Evolutionary conservation across 2,329 filamentous ascomycete species (phyloP).

Genomic region (Didymella sp.): DNA sequence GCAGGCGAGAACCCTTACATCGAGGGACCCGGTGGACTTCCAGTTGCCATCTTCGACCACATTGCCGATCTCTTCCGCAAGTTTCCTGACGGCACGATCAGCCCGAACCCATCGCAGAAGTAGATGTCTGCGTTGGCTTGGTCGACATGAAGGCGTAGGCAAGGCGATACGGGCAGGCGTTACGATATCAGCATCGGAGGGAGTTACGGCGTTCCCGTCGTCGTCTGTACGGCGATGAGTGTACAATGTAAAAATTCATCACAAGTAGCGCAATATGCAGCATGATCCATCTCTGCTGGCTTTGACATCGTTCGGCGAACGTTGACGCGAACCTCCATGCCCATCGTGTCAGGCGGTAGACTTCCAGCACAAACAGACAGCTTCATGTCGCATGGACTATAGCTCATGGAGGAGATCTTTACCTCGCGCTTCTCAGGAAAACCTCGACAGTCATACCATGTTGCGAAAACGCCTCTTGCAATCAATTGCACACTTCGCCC

Average conservation of each 20-base stretch:
- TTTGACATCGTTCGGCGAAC: background rate
- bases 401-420: background rate
- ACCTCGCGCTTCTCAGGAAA: background rate
- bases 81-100: slow-evolving; percentile 55
- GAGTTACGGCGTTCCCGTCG: background rate
- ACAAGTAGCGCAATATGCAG: background rate
- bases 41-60: slow-evolving; percentile 65
- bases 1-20: background rate
- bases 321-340: background rate
- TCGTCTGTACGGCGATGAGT: background rate
- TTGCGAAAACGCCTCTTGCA: background rate
- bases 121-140: background rate
- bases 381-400: too few species aligned
- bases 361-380: too few species aligned
- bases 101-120: slow-evolving; percentile 35
- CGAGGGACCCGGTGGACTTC: slow-evolving; percentile 57
- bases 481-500: background rate
- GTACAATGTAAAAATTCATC: background rate
- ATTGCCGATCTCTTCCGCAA: slow-evolving; percentile 63
- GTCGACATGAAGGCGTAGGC: too few species aligned
- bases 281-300: background rate
- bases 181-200: background rate
- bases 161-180: background rate
- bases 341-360: too few species aligned
- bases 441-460: background rate